These are phyloP conservation scores for Jamesozyma piceae DNA, from an alignment of 805 yeast species.

Conservation along the genomic window DNA sequence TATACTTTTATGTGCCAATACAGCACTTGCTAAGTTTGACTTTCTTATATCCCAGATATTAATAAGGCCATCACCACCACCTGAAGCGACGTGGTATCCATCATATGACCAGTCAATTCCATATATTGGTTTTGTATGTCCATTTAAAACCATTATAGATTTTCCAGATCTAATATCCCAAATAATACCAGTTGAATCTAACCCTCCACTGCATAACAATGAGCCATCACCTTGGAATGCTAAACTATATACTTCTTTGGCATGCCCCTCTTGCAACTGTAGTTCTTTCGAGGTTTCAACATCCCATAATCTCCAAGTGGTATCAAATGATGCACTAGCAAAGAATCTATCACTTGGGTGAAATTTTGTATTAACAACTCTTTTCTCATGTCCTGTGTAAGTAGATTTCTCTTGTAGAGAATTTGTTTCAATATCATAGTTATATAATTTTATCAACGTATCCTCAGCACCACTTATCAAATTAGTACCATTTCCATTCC, in stretches of 20 bases:
- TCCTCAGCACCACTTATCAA: constrained; percentile 42
- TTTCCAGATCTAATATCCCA: constrained; percentile 87
- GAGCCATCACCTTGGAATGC: constrained; percentile 72
- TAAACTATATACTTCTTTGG: constrained; percentile 56
- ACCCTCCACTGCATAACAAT: constrained; percentile 64
- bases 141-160: constrained; percentile 45
- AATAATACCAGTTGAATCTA: constrained; percentile 59
- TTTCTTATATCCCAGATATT: constrained; percentile 82
- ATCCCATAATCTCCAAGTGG: constrained; percentile 89
- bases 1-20: constrained; percentile 68
- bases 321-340: constrained; percentile 71
- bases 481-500: constrained; percentile 36
- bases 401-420: constrained; percentile 17
- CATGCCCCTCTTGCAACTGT: constrained; percentile 76
- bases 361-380: constrained; percentile 52
- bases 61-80: constrained; percentile 71
- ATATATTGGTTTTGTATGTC: constrained; percentile 67
- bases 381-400: constrained; percentile 38
- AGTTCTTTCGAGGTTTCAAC: constrained; percentile 40
- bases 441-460: constrained; percentile 33
- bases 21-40: constrained; percentile 19
- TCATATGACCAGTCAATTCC: constrained; percentile 65
- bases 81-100: constrained; percentile 71
- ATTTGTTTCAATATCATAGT: constrained; percentile 9
- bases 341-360: constrained; percentile 55